Base-by-base conservation (phyloP, 225 moss, liverwort and hornwort species). In the Bryum argenteum region DNA sequence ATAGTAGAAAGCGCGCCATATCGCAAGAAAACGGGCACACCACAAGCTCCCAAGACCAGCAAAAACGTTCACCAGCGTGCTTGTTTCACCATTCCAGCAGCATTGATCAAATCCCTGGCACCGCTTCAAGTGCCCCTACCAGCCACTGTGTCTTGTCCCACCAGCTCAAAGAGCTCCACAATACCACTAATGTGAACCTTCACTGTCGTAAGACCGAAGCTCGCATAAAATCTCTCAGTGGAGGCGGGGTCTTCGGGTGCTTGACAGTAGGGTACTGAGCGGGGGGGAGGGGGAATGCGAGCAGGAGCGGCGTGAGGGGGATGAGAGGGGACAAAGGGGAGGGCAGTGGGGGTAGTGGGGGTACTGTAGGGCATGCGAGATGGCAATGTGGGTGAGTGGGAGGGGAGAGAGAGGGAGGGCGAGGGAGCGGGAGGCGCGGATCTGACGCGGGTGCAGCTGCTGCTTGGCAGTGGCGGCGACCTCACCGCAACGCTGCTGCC, bases 1-100 rank as follows among this genome's bases (percentile, higher is more conserved):
- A 6, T n/a, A 76, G 53, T 18, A 73, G 58, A 37, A 76, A 61
- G 51, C 55, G 56, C 79, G 79, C 82, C 85, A 85, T 85, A 47
- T 8, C 17, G 17, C 11, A 17, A 54, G 51, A 19, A 56, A 4
- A 11, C 7, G 48, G 64, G n/a, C n/a, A n/a, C 20, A 37, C 2
- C 65, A 50, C 13, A 8, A 44, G 44, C 10, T 33, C 28, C 28
- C 2, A 28, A 5, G 28, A 39, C 15, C 76, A 72, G 58, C 41
- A 72, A 76, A 51, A 48, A 48, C 17, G 3, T 43, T 51, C 61
- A 70, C 48, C 8, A 9, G 10, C 26, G 66, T 40, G 26, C 43
- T 44, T 7, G 33, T 61, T 52, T 33, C 37, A 55, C 72, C 76
- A 79, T 79, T 65, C 76, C 78, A 71, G 74, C 67, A 61, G 54